These are phyloP conservation scores for Ampelomyces quisqualis DNA, from an alignment of 2,329 filamentous ascomycete species.

Conservation along the genomic window DNA sequence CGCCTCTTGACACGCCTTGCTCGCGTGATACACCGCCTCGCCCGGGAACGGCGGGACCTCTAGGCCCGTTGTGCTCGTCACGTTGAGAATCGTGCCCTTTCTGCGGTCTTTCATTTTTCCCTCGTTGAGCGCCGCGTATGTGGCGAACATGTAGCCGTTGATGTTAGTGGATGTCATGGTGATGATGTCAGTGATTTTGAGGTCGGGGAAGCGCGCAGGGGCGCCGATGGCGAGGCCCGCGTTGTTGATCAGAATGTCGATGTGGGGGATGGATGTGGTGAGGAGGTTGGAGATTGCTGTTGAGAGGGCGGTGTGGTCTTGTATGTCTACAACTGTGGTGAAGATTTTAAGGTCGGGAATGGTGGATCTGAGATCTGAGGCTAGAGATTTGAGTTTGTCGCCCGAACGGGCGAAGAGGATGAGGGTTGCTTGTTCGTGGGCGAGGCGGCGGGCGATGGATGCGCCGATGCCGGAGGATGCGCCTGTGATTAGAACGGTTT, in stretches of 20 bases:
- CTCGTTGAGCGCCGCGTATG: slow-evolving; percentile 49
- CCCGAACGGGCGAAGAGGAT: slow-evolving; percentile 48
- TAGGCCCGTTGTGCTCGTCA: slow-evolving; percentile 51
- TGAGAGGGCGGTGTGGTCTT: slow-evolving; percentile 34
- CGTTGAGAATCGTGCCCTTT: slow-evolving; percentile 51
- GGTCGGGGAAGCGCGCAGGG: slow-evolving; percentile 46
- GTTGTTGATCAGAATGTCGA: slow-evolving; percentile 53
- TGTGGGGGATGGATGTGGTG: slow-evolving; percentile 37
- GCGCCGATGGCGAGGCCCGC: slow-evolving; percentile 53
- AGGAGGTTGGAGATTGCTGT: slow-evolving; percentile 21
- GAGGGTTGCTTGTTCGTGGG: slow-evolving; percentile 44
- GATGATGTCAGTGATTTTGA: slow-evolving; percentile 46
- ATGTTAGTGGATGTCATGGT: slow-evolving; percentile 54
- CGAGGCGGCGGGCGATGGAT: slow-evolving; percentile 46
- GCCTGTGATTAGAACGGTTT: slow-evolving; percentile 40
- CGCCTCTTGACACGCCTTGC: slow-evolving; percentile 51
- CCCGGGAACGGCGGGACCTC: slow-evolving; percentile 53
- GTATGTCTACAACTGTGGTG: slow-evolving; percentile 38
- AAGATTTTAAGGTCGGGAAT: slow-evolving; percentile 23
- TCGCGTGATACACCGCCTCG: slow-evolving; percentile 53
- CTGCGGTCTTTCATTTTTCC: slow-evolving; percentile 45
- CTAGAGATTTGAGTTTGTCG: slow-evolving; percentile 28
- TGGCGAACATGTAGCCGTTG: slow-evolving; percentile 51
- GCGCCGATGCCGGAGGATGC: slow-evolving; percentile 53
- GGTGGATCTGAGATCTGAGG: slow-evolving; percentile 15